phyloP scores from a whole-genome alignment of 768 basidiomycete species.

The Leccinum truebloodii region DNA sequence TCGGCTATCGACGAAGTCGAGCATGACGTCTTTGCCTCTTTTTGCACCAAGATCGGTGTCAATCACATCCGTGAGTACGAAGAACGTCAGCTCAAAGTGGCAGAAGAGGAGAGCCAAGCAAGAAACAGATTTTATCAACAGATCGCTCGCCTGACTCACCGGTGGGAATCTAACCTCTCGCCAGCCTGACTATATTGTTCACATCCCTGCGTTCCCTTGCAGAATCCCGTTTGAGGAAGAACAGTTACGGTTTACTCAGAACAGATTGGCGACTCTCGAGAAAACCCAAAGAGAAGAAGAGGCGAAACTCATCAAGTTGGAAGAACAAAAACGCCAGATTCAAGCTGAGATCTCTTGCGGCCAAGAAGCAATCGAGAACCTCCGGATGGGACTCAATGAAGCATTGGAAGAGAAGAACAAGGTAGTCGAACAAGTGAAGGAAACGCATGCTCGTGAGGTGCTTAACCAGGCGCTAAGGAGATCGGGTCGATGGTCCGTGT shows the following conservation, averaged over 20 bases:
- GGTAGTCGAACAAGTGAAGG: slow-evolving; percentile 74
- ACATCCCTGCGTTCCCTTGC: slow-evolving; percentile 3
- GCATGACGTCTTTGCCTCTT: slow-evolving; percentile 71
- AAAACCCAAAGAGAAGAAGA: slow-evolving; percentile 54
- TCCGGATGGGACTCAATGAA: slow-evolving; percentile 69
- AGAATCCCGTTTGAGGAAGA: slow-evolving; percentile 84
- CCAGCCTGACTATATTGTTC: not conserved
- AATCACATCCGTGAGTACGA: slow-evolving; percentile 90
- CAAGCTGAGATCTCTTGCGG: slow-evolving; percentile 60
- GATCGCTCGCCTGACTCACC: slow-evolving; percentile 81
- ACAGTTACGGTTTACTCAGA: slow-evolving; percentile 62
- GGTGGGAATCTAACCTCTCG: slow-evolving; percentile 49
- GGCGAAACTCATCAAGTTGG: slow-evolving; percentile 51
- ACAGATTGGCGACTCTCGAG: slow-evolving; percentile 59
- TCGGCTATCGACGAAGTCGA: slow-evolving; percentile 73
- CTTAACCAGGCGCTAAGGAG: slow-evolving; percentile 92
- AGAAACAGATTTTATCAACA: slow-evolving; percentile 82
- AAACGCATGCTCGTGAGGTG: slow-evolving; percentile 62
- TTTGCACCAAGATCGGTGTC: slow-evolving; percentile 81
- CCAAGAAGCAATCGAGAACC: slow-evolving; percentile 52
- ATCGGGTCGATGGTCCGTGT: slow-evolving; percentile 70
- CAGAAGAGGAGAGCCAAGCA: slow-evolving; percentile 85
- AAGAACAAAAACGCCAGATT: slow-evolving; percentile 53
- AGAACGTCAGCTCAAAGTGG: slow-evolving; percentile 84
- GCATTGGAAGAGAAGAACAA: slow-evolving; percentile 72